Evolutionary conservation across 805 yeast species (phyloP), one percentile per base, ranked within the genome.

Genomic region (Yamadazyma sp.): DNA sequence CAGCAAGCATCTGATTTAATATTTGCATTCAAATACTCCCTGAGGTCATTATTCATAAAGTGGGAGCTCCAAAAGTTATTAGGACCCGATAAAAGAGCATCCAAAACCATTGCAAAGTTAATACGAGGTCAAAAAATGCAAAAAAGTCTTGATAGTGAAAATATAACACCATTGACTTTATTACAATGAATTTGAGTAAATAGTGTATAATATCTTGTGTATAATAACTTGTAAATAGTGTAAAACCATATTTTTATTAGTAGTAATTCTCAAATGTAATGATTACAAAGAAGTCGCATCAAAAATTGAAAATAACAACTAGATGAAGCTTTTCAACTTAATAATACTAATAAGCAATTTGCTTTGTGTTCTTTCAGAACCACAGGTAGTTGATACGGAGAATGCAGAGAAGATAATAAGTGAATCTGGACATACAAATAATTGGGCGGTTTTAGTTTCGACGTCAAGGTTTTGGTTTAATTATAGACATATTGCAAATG

Each of bases 401-500:
- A 44, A 50, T 5, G 58, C 57, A 1, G 52, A 49, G 19, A 35
- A 48, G 14, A 47, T 51, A 35, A 53, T 60, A 27, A 35, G 43
- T 35, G 47, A 51, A 10, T 50, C 76, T 27, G 49, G 82, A 63
- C 76, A 88, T 48, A 76, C 80, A 21, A 77, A 76, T 52, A 77
- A 76, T 53, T 76, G 81, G 82, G 91, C 98, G 0, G 98, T 93
- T 4, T 65, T 93, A 29, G 96, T 93, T 24, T 87, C 96, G 2
- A 91, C 99, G 1, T 88, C 97, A 9, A 69, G 98, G 40, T 93
- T 93, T 63, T 93, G 99, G 99, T 93, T 93, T 72, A 93, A 93
- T 60, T 93, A 93, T 56, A 73, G 98, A 56, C 99, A 93, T 59
- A 86, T 91, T 87, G 98, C 98, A 24, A 93, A 93, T 60, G 95